These are phyloP conservation scores for Marvania coccoides DNA, from an alignment of 139 green algal species.

Conservation along the genomic window DNA sequence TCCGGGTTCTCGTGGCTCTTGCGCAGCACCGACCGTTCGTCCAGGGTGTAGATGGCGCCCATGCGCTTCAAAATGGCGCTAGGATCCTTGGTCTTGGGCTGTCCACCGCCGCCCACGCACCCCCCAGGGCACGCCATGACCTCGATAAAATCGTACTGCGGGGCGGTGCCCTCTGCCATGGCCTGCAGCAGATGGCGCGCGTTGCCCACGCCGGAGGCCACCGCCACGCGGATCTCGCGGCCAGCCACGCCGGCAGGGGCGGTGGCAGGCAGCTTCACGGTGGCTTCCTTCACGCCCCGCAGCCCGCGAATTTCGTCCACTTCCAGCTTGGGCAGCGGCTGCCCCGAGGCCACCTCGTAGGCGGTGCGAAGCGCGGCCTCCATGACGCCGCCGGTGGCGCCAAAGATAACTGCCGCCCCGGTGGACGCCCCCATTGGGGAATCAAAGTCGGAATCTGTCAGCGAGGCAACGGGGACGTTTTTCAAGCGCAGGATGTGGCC, in stretches of 20 bases:
- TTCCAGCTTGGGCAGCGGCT: constrained; percentile 24
- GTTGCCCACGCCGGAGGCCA: constrained; percentile 59
- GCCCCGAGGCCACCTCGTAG: constrained; percentile 32
- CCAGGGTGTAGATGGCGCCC: constrained; percentile 18
- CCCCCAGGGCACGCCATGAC: constrained; percentile 29
- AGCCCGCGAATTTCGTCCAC: constrained; percentile 44
- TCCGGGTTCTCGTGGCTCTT: constrained; percentile 24
- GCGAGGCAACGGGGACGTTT: constrained; percentile 35
- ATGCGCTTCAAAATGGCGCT: constrained; percentile 45
- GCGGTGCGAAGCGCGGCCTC: constrained; percentile 64
- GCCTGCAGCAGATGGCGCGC: constrained; percentile 56
- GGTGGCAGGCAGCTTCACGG: constrained; percentile 25
- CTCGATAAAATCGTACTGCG: constrained; percentile 53
- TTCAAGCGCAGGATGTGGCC: constrained; percentile 36
- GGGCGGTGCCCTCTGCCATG: neutral
- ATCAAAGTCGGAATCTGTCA: constrained; percentile 39
- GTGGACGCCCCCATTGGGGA: constrained; percentile 32
- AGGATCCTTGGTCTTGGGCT: constrained; percentile 53
- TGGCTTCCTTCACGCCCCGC: constrained; percentile 47
- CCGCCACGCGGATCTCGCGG: constrained; percentile 39
- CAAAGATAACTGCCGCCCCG: constrained; percentile 50
- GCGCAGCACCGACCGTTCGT: constrained; percentile 9
- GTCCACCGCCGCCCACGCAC: constrained; percentile 63
- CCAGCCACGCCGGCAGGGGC: neutral
- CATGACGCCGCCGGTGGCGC: constrained; percentile 64